phyloP scores from a whole-genome alignment of 345 rosid genomes.

The Cochlearia excelsa region DNA sequence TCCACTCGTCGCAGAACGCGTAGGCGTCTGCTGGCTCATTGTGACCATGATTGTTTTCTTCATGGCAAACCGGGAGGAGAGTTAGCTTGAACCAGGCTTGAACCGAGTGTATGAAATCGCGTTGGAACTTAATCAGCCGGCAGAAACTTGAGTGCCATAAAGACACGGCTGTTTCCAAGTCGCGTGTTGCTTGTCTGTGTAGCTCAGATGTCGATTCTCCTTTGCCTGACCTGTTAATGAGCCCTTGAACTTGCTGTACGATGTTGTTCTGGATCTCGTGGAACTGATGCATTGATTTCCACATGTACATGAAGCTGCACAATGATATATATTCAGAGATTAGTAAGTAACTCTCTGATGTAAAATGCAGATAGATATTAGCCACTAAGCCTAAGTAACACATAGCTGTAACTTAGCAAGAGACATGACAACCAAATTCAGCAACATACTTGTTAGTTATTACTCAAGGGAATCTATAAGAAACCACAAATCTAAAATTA shows the following conservation, averaged over 20 bases:
- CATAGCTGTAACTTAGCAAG: background rate
- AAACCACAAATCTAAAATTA: background rate
- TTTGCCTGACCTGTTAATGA: conserved; percentile 62
- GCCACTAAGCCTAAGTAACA: background rate
- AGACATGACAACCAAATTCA: conserved; percentile 4
- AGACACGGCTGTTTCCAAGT: conserved; percentile 81
- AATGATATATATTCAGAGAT: conserved; percentile 1
- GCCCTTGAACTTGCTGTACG: conserved; percentile 95
- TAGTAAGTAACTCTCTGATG: background rate
- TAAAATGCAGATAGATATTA: background rate
- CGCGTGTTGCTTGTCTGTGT: conserved; percentile 91
- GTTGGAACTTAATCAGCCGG: conserved; percentile 71
- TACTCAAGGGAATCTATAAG: conserved; percentile 4
- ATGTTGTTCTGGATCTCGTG: conserved; percentile 82
- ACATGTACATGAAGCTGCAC: conserved; percentile 94
- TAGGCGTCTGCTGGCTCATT: conserved; percentile 51
- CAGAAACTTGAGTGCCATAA: conserved; percentile 92
- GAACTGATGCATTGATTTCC: conserved; percentile 85
- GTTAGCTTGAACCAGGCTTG: conserved; percentile 94
- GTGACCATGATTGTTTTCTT: conserved; percentile 38
- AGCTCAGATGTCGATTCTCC: conserved; percentile 89
- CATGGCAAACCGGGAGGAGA: conserved; percentile 68
- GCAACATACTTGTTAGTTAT: background rate
- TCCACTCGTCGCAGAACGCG: conserved; percentile 92
- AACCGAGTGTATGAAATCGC: conserved; percentile 68